Conservation (phyloP, 306 rosid genomes). For the Mimosa pudica region DNA sequence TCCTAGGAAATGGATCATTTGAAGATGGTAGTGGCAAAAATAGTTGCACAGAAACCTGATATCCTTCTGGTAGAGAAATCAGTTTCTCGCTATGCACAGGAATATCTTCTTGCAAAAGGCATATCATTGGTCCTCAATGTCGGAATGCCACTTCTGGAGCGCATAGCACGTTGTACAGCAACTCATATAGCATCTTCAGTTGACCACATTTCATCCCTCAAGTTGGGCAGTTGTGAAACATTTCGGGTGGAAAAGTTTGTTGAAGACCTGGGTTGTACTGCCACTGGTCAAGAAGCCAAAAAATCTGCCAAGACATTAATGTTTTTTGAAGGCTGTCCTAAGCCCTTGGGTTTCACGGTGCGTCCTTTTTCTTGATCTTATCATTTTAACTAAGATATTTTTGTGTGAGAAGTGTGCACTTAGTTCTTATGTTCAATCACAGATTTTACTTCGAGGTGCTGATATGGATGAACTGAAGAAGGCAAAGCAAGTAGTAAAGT, state of each 20-base stretch:
- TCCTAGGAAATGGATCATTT: conserved; percentile 72
- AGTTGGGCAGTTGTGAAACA: conserved; percentile 64
- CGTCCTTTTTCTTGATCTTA: neutral
- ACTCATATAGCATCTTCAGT: conserved; percentile 66
- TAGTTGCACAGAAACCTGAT: conserved; percentile 59
- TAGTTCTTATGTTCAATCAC: conserved; percentile 16
- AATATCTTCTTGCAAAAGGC: conserved; percentile 64
- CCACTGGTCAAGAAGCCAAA: neutral
- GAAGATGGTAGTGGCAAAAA: conserved; percentile 77
- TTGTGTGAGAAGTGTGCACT: neutral
- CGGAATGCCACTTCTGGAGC: conserved; percentile 67
- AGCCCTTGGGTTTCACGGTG: conserved; percentile 18
- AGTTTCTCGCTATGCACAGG: conserved; percentile 50
- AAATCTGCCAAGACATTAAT: neutral
- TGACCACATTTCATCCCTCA: conserved; percentile 60
- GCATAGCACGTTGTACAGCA: conserved; percentile 71
- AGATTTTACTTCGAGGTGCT: conserved; percentile 75
- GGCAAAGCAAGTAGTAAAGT: conserved; percentile 65
- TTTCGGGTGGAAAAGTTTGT: conserved; percentile 63
- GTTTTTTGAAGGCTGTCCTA: conserved; percentile 23
- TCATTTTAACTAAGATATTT: neutral
- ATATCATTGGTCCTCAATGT: conserved; percentile 66
- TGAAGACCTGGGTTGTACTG: conserved; percentile 44
- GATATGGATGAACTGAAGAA: conserved; percentile 32
- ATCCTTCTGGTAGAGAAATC: conserved; percentile 66